A percentile compares a stretch with the other conserved stretches of the same genome.
These are phyloP conservation scores for Calonectria pauciramosa DNA, from an alignment of 2,329 filamentous ascomycete species.

Conservation along the genomic window DNA sequence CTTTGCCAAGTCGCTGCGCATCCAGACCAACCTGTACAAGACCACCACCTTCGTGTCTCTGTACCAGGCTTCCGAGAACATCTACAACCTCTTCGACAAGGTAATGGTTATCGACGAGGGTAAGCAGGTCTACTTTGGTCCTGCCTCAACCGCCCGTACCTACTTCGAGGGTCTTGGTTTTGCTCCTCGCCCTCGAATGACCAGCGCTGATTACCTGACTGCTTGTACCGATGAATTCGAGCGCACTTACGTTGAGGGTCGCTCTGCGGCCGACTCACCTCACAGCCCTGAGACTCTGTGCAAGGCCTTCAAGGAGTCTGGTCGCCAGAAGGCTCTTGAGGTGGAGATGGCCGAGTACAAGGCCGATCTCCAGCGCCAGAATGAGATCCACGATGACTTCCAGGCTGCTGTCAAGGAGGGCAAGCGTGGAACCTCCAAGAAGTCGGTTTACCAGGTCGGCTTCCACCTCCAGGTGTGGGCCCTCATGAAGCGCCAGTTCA, in stretches of 20 bases:
- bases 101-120: slow-evolving; percentile 85
- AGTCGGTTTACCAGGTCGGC: slow-evolving; percentile 85
- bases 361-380: slow-evolving; percentile 72
- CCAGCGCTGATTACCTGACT: slow-evolving; percentile 85
- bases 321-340: slow-evolving; percentile 67
- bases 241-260: slow-evolving; percentile 79
- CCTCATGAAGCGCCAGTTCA: slow-evolving; percentile 85
- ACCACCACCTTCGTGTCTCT: slow-evolving; percentile 88
- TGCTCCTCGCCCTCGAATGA: slow-evolving; percentile 80
- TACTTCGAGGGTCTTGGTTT: slow-evolving; percentile 88
- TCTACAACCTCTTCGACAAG: slow-evolving; percentile 86
- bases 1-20: slow-evolving; percentile 78
- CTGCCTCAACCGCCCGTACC: slow-evolving; percentile 72
- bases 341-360: slow-evolving; percentile 80
- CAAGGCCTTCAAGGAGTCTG: slow-evolving; percentile 78
- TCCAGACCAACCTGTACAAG: slow-evolving; percentile 87
- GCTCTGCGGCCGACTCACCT: slow-evolving; percentile 75
- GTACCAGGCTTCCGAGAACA: slow-evolving; percentile 88
- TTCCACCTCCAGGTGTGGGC: slow-evolving; percentile 89
- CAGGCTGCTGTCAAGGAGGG: slow-evolving; percentile 80
- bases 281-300: slow-evolving; percentile 76
- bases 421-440: slow-evolving; percentile 81
- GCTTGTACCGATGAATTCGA: slow-evolving; percentile 89
- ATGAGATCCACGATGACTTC: slow-evolving; percentile 81
- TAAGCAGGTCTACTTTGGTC: slow-evolving; percentile 82